Evolutionary conservation across 495 filamentous ascomycete species (phyloP).

Genomic region (Cryomyces antarcticus): DNA sequence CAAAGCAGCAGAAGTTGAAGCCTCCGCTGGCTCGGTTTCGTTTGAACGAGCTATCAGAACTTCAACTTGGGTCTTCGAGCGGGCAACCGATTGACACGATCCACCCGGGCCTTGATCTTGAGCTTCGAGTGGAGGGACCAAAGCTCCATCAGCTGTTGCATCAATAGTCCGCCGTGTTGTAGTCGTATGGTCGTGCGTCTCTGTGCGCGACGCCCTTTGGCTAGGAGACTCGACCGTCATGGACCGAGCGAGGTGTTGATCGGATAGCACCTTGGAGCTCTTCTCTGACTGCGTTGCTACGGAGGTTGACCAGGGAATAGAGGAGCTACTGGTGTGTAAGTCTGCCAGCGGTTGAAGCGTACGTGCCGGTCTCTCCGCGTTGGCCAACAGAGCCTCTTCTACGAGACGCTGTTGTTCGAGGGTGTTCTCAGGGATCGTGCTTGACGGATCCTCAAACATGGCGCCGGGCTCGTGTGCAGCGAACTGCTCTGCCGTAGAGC

Average conservation of each 20-base stretch:
- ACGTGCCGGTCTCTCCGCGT: background rate
- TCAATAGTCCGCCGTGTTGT: background rate
- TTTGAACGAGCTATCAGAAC: background rate
- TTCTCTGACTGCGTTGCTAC: slow-evolving; percentile 2
- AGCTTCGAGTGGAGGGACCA: background rate
- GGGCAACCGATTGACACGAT: background rate
- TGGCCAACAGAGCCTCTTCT: slow-evolving; percentile 5
- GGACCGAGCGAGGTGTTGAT: background rate
- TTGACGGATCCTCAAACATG: slow-evolving; percentile 11
- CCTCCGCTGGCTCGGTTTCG: background rate
- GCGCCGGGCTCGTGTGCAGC: slow-evolving; percentile 6
- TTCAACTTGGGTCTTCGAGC: background rate
- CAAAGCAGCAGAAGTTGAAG: background rate
- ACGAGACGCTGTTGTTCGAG: slow-evolving; percentile 10
- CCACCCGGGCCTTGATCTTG: background rate
- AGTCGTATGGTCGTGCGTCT: background rate
- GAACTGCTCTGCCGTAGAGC: slow-evolving; percentile 4
- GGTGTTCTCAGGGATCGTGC: slow-evolving; percentile 11
- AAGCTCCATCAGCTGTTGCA: background rate
- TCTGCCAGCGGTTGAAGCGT: background rate
- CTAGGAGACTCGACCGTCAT: background rate
- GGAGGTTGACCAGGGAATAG: slow-evolving; percentile 11
- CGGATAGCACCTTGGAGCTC: background rate
- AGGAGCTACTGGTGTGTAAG: slow-evolving; percentile 4
- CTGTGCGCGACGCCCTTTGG: background rate